Percentiles rank a stretch among this genome's conserved stretches.
These are phyloP conservation scores for Neonectria coccinea DNA, from an alignment of 2,329 filamentous ascomycete genomes.

Conservation along the genomic window DNA sequence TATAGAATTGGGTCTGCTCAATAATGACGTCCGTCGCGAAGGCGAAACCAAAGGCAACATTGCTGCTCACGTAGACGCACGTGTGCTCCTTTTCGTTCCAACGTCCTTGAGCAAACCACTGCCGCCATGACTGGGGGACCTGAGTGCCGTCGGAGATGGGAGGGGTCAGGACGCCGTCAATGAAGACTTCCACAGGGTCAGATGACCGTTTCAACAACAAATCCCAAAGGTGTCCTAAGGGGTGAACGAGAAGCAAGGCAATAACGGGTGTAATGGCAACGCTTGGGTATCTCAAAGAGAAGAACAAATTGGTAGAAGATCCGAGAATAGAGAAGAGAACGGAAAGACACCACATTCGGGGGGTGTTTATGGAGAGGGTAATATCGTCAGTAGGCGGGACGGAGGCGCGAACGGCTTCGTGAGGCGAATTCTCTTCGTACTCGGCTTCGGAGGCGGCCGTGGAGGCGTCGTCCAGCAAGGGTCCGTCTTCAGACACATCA, in stretches of 20 bases:
- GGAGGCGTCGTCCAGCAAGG: conserved; percentile 52
- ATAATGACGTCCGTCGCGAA: conserved; percentile 93
- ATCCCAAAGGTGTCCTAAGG: conserved; percentile 85
- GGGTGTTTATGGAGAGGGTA: conserved; percentile 84
- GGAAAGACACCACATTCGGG: conserved; percentile 88
- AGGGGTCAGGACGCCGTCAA: conserved; percentile 59
- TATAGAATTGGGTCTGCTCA: conserved; percentile 90
- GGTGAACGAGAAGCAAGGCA: conserved; percentile 85
- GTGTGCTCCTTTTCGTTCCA: conserved; percentile 94
- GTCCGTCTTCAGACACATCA: conserved; percentile 52
- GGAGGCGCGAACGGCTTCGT: conserved; percentile 83
- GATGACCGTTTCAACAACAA: conserved; percentile 73
- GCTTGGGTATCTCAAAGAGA: conserved; percentile 89
- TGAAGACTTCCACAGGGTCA: conserved; percentile 61
- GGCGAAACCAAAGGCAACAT: conserved; percentile 89
- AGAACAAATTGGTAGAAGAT: conserved; percentile 88
- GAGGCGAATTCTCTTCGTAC: conserved; percentile 77
- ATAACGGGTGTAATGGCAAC: conserved; percentile 92
- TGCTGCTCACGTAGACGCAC: conserved; percentile 90
- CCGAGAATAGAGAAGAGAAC: conserved; percentile 83
- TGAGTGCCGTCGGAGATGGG: conserved; percentile 36
- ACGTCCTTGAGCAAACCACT: conserved; percentile 82
- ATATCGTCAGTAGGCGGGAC: conserved; percentile 81
- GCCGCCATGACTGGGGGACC: conserved; percentile 57
- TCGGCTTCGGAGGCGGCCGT: conserved; percentile 60